phyloP scores from a whole-genome alignment of 139 green algal species.

The Asterochloris erici region DNA sequence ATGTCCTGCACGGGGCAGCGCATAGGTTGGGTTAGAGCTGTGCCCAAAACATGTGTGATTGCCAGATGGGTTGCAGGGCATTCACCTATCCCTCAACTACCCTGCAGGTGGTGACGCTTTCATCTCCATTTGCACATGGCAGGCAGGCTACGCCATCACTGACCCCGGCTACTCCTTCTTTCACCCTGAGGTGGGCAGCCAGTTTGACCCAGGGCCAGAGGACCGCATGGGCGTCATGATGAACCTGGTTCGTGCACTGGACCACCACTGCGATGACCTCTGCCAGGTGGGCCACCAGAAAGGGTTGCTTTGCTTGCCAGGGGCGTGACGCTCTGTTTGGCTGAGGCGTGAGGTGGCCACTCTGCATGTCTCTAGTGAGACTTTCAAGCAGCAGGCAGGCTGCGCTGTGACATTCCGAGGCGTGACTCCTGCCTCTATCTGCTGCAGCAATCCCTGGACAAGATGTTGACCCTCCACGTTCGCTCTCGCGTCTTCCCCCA shows the following conservation, averaged over 20 bases:
- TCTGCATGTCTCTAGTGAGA: no score
- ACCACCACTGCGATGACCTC: conserved; percentile 15
- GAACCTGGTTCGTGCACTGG: conserved; percentile 15
- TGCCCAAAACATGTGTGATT: neutral
- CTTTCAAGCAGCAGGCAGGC: no score
- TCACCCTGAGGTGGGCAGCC: conserved; percentile 8
- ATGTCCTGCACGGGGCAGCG: neutral
- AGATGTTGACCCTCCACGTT: conserved; percentile 19
- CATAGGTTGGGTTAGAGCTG: neutral
- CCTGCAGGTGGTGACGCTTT: conserved; percentile 29
- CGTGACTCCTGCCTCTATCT: neutral
- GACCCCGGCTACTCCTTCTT: conserved; percentile 30
- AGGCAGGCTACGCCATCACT: conserved; percentile 29
- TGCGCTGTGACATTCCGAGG: no score
- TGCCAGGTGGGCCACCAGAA: conserved; percentile 4
- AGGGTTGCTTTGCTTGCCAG: neutral
- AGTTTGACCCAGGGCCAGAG: conserved; percentile 31
- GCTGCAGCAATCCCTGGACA: conserved; percentile 18
- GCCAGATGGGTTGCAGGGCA: neutral
- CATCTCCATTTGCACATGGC: conserved; percentile 36
- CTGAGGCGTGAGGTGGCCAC: no score
- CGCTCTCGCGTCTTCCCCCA: conserved; percentile 12
- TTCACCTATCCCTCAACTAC: neutral
- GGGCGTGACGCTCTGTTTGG: no score
- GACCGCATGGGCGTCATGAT: conserved; percentile 25